A percentile compares a stretch with the other conserved stretches of the same genome.
Evolutionary conservation across 2,329 filamentous ascomycete species (phyloP).

Genomic region (Diplocarpon mali): DNA sequence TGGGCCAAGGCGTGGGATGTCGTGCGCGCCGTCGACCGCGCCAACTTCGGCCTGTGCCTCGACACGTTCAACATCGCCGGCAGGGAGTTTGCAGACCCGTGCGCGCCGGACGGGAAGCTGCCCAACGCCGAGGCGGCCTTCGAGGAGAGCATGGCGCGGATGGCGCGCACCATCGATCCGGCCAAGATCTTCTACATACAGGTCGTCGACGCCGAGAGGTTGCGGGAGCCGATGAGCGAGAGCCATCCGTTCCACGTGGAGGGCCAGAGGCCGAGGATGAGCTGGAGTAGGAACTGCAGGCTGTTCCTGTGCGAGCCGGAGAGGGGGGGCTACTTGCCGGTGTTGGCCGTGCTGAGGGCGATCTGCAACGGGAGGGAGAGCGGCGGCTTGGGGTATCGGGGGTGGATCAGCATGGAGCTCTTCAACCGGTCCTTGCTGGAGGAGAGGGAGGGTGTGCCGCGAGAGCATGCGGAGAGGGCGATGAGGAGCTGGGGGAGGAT

Average conservation of each 20-base stretch:
- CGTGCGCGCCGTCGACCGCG: slow-evolving; percentile 49
- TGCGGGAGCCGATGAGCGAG: slow-evolving; percentile 43
- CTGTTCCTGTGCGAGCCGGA: slow-evolving; percentile 40
- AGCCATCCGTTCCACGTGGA: slow-evolving; percentile 48
- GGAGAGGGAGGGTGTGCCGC: slow-evolving; percentile 33
- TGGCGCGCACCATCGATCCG: slow-evolving; percentile 19
- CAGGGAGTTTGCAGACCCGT: slow-evolving; percentile 59
- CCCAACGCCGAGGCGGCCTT: slow-evolving; percentile 33
- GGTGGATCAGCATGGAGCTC: slow-evolving; percentile 49
- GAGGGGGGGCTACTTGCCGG: slow-evolving; percentile 48
- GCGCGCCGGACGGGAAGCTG: slow-evolving; percentile 28
- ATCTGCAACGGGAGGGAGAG: slow-evolving; percentile 38
- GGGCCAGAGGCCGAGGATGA: slow-evolving; percentile 56
- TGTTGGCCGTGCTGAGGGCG: slow-evolving; percentile 39
- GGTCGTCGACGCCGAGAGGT: slow-evolving; percentile 60
- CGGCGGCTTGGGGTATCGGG: slow-evolving; percentile 42
- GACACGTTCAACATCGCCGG: slow-evolving; percentile 72
- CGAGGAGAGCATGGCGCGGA: slow-evolving; percentile 24
- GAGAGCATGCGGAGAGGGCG: slow-evolving; percentile 41
- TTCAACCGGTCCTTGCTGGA: slow-evolving; percentile 44
- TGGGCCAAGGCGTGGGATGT: slow-evolving; percentile 67
- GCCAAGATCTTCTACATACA: slow-evolving; percentile 59
- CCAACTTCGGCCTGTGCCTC: slow-evolving; percentile 67
- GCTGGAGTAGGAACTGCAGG: slow-evolving; percentile 66
- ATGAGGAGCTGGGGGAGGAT: slow-evolving; percentile 37